Conservation (phyloP, 106 monocot species). For the Hemerocallis citrina region DNA sequence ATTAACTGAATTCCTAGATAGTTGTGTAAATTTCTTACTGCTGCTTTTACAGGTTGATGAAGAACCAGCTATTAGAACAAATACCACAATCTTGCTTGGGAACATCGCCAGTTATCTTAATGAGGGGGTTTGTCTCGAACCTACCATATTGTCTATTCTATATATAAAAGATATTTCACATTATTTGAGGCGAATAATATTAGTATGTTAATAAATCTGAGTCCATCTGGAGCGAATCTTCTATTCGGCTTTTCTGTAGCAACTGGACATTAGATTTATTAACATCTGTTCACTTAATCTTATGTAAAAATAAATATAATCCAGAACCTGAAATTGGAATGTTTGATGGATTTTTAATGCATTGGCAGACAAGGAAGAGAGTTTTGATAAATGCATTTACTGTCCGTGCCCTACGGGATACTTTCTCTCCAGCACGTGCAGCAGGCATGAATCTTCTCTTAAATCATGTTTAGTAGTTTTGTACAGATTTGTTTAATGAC, state of each 20-base stretch:
- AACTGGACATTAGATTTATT: too few relatives aligned
- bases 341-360: conserved; percentile 2
- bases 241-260: too few relatives aligned
- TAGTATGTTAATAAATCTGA: too few relatives aligned
- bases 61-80: conserved; percentile 96
- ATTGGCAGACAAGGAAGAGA: conserved; percentile 86
- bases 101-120: conserved; percentile 94
- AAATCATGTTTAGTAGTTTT: background rate
- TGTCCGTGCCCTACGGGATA: conserved; percentile 79
- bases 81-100: conserved; percentile 94
- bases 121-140: conserved; percentile 73
- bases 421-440: conserved; percentile 81
- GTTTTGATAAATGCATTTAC: conserved; percentile 97
- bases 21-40: background rate
- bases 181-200: too few relatives aligned
- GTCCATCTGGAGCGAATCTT: too few relatives aligned
- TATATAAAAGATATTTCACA: too few relatives aligned
- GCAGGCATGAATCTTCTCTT: conserved; percentile 56
- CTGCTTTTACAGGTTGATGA: conserved; percentile 72
- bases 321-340: too few relatives aligned
- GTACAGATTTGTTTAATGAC: background rate
- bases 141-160: too few relatives aligned
- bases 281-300: too few relatives aligned
- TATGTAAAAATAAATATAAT: too few relatives aligned
- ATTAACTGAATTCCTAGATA: background rate